Conservation (phyloP, 2,329 filamentous ascomycete genomes). For the Colletotrichum caudatum region DNA sequence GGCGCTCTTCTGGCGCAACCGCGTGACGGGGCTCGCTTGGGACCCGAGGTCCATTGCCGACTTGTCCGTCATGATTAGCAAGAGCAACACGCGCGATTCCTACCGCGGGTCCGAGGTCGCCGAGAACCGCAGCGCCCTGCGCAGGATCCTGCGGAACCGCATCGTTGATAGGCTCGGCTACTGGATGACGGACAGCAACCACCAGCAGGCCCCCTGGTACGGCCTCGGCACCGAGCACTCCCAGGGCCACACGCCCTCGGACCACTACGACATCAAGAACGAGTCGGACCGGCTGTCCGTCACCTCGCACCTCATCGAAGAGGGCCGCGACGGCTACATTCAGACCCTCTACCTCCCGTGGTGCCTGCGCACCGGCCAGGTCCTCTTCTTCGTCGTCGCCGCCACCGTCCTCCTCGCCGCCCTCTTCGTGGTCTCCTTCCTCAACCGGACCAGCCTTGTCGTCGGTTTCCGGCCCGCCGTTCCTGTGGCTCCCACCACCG, state of each 20-base stretch:
- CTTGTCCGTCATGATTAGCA: slow-evolving; percentile 80
- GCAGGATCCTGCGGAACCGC: slow-evolving; percentile 64
- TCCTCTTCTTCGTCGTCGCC: slow-evolving; percentile 75
- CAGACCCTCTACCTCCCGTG: slow-evolving; percentile 78
- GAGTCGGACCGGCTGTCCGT: slow-evolving; percentile 46
- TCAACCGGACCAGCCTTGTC: slow-evolving; percentile 73
- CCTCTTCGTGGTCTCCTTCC: slow-evolving; percentile 82
- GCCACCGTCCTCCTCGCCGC: slow-evolving; percentile 73
- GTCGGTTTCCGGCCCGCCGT: slow-evolving; percentile 80
- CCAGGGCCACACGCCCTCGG: slow-evolving; percentile 40
- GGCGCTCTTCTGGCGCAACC: slow-evolving; percentile 72
- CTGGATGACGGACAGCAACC: slow-evolving; percentile 79
- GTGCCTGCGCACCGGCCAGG: slow-evolving; percentile 75
- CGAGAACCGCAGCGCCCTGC: slow-evolving; percentile 63
- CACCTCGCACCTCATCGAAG: slow-evolving; percentile 48
- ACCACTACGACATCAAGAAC: slow-evolving; percentile 42
- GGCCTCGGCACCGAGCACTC: slow-evolving; percentile 74
- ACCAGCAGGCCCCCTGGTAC: slow-evolving; percentile 77
- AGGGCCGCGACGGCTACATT: slow-evolving; percentile 60
- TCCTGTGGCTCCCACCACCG: slow-evolving; percentile 65
- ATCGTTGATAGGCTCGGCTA: slow-evolving; percentile 83
- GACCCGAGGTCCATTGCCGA: slow-evolving; percentile 86
- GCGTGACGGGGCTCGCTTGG: slow-evolving; percentile 84
- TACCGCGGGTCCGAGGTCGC: slow-evolving; percentile 78
- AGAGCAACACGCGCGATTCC: slow-evolving; percentile 81